Percentiles rank a stretch among this genome's conserved stretches.
Conservation (phyloP, 1,284 basidiomycete genomes). For the Naganishia sp. region DNA sequence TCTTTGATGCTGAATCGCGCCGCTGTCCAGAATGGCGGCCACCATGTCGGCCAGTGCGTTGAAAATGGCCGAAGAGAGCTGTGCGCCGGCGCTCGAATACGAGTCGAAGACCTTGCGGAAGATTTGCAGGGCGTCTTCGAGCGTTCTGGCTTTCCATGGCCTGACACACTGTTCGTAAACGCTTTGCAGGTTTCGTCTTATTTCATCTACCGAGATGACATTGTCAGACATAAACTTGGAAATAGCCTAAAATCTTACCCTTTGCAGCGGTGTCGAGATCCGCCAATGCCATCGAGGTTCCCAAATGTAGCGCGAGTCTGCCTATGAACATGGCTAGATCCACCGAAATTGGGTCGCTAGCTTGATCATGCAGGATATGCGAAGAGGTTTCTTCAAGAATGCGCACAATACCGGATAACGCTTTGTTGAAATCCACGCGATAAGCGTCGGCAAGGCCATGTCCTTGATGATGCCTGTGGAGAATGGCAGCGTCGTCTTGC, state of each 20-base stretch:
- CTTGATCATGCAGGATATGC: conserved; percentile 34
- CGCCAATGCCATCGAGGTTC: conserved; percentile 39
- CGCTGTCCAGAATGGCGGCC: conserved; percentile 23
- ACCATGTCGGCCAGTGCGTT: conserved; percentile 19
- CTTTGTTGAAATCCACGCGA: conserved; percentile 33
- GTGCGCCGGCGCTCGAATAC: background rate
- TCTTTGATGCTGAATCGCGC: conserved; percentile 10
- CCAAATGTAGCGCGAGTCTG: conserved; percentile 47
- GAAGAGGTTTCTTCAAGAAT: conserved; percentile 41
- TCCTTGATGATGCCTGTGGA: conserved; percentile 37
- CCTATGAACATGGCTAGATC: conserved; percentile 50
- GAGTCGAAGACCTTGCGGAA: conserved; percentile 12
- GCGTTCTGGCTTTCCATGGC: conserved; percentile 20
- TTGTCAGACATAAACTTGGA: background rate
- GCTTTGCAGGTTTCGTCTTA: background rate
- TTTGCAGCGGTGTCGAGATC: conserved; percentile 34
- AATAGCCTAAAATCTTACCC: background rate
- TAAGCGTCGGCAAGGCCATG: conserved; percentile 37
- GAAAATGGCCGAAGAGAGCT: conserved; percentile 4
- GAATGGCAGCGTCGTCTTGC: conserved; percentile 41
- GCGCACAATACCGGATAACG: conserved; percentile 39
- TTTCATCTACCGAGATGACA: background rate
- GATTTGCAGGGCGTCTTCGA: conserved; percentile 24
- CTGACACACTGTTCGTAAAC: conserved; percentile 32
- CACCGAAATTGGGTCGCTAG: conserved; percentile 39